Evolutionary conservation across 257 asterid genomes (phyloP), one percentile per base, ranked within the genome.

Genomic region (Salvia miltiorrhiza): DNA sequence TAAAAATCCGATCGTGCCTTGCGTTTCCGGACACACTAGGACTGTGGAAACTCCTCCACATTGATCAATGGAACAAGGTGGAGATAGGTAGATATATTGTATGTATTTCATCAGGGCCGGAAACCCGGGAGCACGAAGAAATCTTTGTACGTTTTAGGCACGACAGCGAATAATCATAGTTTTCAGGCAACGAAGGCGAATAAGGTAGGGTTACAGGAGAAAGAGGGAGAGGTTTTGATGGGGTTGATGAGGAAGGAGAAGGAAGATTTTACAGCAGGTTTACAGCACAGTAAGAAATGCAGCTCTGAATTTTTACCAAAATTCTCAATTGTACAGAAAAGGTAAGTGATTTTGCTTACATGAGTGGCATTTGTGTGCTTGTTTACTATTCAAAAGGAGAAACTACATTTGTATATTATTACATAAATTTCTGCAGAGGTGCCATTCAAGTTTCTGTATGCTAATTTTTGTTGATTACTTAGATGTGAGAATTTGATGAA

Each of bases 241-340:
- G 53, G 40, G 26, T 41, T 20, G 14, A 28, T 57, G 45, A 47
- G 40, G 54, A 26, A 13, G 5, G 35, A n/a, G 73, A 21, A 21
- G 41, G 43, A 16, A 4, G 57, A 8, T n/a, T 21, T 52, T 52
- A 47, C 9, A 53, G 35, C 35, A 39, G 20, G 60, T 49, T 61
- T 10, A 52, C 52, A 16, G 41, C 55, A 37, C 7, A 65, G 59
- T 7, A 69, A 67, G 7, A 30, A 56, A 69, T 65, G 60, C 30
- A 28, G 66, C 60, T 74, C 73, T 43, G 58, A 65, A 64, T 54
- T 54, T 74, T 63, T 70, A 63, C 56, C 60, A 43, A 53, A 39
- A 61, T 75, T 47, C 48, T 45, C 63, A 79, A 71, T 9, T 80
- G 79, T 80, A 80, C 82, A 77, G 61, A 73, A 32, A 63, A 23